Evolutionary conservation across 495 filamentous ascomycete genomes (phyloP).

Genomic region (Rusavskia elegans): DNA sequence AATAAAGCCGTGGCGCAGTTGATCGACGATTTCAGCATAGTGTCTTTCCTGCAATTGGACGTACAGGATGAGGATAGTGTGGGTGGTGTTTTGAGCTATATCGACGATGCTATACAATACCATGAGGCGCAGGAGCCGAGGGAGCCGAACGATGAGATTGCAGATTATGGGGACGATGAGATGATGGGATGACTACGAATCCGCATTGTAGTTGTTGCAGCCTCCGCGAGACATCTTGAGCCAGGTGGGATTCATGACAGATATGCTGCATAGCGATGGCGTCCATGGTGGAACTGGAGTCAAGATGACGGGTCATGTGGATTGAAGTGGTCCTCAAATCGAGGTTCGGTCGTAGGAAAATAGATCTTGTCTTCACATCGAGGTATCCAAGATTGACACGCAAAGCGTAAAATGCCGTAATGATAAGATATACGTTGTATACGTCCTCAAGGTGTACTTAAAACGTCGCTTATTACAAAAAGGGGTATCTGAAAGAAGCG

Average conservation of each 20-base stretch:
- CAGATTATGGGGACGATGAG: conserved; percentile 46
- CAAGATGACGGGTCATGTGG: not conserved
- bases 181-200: conserved; percentile 6
- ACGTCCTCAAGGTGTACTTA: not conserved
- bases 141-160: conserved; percentile 66
- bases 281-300: not conserved
- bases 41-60: conserved; percentile 80
- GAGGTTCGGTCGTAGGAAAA: no score
- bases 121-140: conserved; percentile 91
- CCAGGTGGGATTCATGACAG: no score
- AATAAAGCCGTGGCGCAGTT: conserved; percentile 76
- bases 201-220: not conserved
- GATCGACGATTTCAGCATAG: conserved; percentile 96
- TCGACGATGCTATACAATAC: conserved; percentile 91
- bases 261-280: conserved; percentile 1
- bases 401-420: no score
- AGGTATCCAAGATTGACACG: no score
- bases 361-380: no score
- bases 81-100: conserved; percentile 78
- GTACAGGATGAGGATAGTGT: conserved; percentile 91
- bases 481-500: not conserved
- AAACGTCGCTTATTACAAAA: not conserved
- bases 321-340: no score
- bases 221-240: no score
- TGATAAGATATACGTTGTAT: not conserved